Conservation (phyloP, 495 filamentous ascomycete genomes). For the Clohesyomyces aquaticus region DNA sequence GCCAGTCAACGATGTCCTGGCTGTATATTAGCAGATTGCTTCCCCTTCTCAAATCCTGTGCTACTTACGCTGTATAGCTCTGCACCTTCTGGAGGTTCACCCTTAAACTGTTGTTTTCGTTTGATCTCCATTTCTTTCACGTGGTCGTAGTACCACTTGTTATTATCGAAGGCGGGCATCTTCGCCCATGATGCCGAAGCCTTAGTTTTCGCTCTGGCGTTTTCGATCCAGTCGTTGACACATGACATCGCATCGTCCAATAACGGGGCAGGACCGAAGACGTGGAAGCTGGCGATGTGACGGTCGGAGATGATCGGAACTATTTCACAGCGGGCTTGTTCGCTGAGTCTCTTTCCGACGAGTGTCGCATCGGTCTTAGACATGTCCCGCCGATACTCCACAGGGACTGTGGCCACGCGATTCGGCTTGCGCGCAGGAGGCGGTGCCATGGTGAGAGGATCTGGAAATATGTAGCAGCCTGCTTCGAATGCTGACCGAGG, state of each 20-base stretch:
- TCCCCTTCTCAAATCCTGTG: no score
- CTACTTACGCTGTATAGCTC: neutral
- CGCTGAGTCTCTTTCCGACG: neutral
- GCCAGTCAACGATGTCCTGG: constrained; percentile 22
- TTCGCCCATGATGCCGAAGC: constrained; percentile 30
- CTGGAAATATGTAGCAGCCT: no score
- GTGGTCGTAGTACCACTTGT: constrained; percentile 20
- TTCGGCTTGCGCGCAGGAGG: constrained; percentile 1
- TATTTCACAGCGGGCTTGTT: constrained; percentile 8
- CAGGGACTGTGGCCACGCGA: neutral
- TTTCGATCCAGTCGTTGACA: constrained; percentile 29
- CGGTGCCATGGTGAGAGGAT: no score
- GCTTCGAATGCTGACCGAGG: no score
- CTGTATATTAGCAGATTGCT: no score
- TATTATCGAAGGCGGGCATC: constrained; percentile 12
- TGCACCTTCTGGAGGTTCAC: constrained; percentile 6
- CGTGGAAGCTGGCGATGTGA: constrained; percentile 10
- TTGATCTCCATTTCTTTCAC: constrained; percentile 12
- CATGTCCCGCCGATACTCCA: neutral
- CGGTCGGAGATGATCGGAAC: neutral
- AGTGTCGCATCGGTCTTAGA: neutral
- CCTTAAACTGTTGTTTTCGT: constrained; percentile 26
- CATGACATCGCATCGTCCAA: constrained; percentile 6
- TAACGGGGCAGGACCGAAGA: constrained; percentile 7
- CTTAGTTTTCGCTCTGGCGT: constrained; percentile 6